Evolutionary conservation across 2,329 filamentous ascomycete species (phyloP).

Genomic region (Curvularia sp.): DNA sequence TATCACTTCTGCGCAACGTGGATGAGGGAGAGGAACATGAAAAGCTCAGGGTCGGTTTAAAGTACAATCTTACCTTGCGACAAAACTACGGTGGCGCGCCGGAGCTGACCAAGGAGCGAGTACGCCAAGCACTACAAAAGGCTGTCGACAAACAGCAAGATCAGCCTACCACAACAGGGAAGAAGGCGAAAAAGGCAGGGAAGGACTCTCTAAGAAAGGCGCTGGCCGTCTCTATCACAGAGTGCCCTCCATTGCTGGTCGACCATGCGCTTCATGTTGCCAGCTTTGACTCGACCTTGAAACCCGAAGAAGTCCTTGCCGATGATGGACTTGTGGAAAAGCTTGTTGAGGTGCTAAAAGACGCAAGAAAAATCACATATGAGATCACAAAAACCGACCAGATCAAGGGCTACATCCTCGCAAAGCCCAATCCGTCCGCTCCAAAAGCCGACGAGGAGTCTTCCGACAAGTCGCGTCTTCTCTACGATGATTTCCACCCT

Average conservation of each 20-base stretch:
- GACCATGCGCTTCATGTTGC: constrained; percentile 81
- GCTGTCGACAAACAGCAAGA: constrained; percentile 67
- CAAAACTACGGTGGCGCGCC: constrained; percentile 84
- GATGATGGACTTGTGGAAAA: constrained; percentile 69
- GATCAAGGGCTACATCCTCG: constrained; percentile 87
- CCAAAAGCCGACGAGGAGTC: constrained; percentile 51
- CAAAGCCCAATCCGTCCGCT: constrained; percentile 61
- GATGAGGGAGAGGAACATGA: constrained; percentile 84
- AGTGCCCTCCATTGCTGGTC: constrained; percentile 85
- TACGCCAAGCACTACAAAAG: constrained; percentile 72
- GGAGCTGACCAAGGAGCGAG: constrained; percentile 73
- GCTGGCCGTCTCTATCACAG: constrained; percentile 82
- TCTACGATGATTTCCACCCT: constrained; percentile 96
- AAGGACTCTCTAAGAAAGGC: constrained; percentile 80
- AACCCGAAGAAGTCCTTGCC: constrained; percentile 73
- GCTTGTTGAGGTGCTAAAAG: constrained; percentile 71
- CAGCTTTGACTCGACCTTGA: constrained; percentile 71
- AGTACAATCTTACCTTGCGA: constrained; percentile 80
- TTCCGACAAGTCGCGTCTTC: constrained; percentile 57
- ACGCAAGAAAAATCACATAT: constrained; percentile 73
- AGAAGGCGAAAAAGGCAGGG: constrained; percentile 76
- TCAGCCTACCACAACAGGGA: constrained; percentile 58
- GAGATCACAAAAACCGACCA: constrained; percentile 70
- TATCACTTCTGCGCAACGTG: constrained; percentile 82
- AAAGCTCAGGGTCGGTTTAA: constrained; percentile 75